A percentile compares a stretch with the other conserved stretches of the same genome.
phyloP scores from a whole-genome alignment of 345 rosid species.

The Salix arbutifolia region DNA sequence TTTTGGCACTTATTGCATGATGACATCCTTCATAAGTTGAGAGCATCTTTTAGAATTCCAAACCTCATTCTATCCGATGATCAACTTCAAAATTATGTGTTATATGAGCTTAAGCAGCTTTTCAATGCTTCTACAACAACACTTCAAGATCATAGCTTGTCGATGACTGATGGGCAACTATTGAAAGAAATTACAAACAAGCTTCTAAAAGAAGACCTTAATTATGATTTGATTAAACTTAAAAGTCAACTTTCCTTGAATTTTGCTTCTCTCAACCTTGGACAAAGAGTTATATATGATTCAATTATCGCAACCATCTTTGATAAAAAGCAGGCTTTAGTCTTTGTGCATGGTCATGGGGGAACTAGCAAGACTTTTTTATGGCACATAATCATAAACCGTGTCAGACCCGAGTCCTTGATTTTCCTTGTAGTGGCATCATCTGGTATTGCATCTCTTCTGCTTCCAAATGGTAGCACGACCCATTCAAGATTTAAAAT shows the following conservation, averaged over 20 bases:
- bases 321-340: too few species aligned
- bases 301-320: neutral
- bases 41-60: too few species aligned
- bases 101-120: neutral
- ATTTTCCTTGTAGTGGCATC: neutral
- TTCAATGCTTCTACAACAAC: neutral
- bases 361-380: neutral
- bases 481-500: neutral
- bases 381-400: neutral
- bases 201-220: neutral
- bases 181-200: neutral
- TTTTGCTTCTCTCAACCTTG: neutral
- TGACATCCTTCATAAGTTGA: too few species aligned
- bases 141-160: neutral
- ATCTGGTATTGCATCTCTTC: neutral
- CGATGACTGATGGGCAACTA: neutral
- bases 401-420: fast-evolving
- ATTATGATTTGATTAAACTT: neutral
- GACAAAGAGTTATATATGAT: neutral
- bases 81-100: too few species aligned
- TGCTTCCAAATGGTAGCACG: neutral
- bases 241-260: neutral
- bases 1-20: too few species aligned
- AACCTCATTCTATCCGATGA: too few species aligned
- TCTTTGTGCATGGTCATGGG: neutral